These are phyloP conservation scores for Penicillium sp. DNA, from an alignment of 2,329 filamentous ascomycete genomes.

Conservation along the genomic window DNA sequence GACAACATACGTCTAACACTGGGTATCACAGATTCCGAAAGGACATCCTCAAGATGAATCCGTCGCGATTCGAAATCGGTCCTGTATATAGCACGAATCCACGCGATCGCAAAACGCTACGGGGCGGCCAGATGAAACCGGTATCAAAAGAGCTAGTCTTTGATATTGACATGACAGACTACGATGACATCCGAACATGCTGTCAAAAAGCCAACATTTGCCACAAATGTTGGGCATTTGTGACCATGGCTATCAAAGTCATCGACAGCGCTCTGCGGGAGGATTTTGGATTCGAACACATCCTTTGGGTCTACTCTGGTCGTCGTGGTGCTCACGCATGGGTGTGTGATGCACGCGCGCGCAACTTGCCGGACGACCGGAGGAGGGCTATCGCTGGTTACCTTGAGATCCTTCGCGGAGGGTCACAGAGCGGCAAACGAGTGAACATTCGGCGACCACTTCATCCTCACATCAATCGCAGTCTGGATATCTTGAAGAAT, in stretches of 20 bases:
- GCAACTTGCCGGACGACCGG: conserved; percentile 77
- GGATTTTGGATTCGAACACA: conserved; percentile 94
- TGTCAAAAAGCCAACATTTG: conserved; percentile 93
- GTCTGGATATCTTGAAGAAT: conserved; percentile 73
- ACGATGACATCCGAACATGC: conserved; percentile 93
- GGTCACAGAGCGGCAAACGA: conserved; percentile 77
- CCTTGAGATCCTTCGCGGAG: conserved; percentile 82
- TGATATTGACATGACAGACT: conserved; percentile 99
- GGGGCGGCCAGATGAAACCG: conserved; percentile 73
- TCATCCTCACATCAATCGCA: conserved; percentile 83
- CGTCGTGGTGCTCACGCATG: conserved; percentile 95
- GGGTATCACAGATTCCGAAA: conserved; percentile 64
- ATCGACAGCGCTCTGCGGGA: conserved; percentile 80
- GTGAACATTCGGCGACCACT: conserved; percentile 78
- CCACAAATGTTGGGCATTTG: conserved; percentile 90
- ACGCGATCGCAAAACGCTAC: conserved; percentile 80
- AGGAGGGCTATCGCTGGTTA: conserved; percentile 82
- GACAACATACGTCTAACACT: conserved; percentile 16
- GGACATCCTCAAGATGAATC: conserved; percentile 80
- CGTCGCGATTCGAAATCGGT: conserved; percentile 94
- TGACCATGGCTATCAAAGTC: conserved; percentile 95
- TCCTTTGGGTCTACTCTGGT: conserved; percentile 98
- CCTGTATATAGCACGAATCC: conserved; percentile 95
- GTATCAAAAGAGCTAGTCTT: conserved; percentile 93
- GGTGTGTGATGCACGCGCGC: conserved; percentile 87